Evolutionary conservation across 371 early-diverging fungal genomes (phyloP), one percentile per base, ranked within the genome.

Genomic region (Lichtheimia ornata): DNA sequence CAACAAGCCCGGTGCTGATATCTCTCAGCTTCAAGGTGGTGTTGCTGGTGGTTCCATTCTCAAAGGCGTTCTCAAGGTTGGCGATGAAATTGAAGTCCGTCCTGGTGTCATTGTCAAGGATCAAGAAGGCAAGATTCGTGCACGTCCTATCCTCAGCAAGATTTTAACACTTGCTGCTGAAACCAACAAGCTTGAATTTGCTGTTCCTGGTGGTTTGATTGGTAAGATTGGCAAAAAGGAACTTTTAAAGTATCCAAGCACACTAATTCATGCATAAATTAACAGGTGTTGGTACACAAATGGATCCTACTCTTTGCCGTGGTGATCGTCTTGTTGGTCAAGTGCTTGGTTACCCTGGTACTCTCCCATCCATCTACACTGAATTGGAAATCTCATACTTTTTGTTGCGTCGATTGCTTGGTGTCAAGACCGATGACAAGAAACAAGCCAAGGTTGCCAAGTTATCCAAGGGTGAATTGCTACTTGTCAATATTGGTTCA

Each of bases 11-110:
- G 99, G 99, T 72, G 90, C 95, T 47, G 95, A 95, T 71, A 91
- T 97, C 30, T 86, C 88, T n/a, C 88, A 97, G 40, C 88, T 99
- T 60, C 92, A 91, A 77, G 99, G 99, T 76, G 99, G 99, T 74
- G 99, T 99, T 70, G 99, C 99, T 65, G 99, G 99, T 83, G 99
- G 99, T 42, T 94, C 94, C 61, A 96, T 99, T 69, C 84, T 99
- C 60, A 88, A 88, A 65, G 99, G 99, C 74, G 94, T 96, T 4
- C 76, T 99, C 60, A 93, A 89, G 82, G 75, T 96, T 53, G 99
- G 99, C 53, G 99, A 99, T 71, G 92, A 94, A 73, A 95, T 99
- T 44, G 99, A 99, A 83, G 93, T 99, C 24, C 88, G 99, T 58
- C 99, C 99, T n/a, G 99, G 99, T 70, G 90, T 97, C 52, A 90